Conservation (phyloP, 2,329 filamentous ascomycete species). For the Cercospora citrullina region DNA sequence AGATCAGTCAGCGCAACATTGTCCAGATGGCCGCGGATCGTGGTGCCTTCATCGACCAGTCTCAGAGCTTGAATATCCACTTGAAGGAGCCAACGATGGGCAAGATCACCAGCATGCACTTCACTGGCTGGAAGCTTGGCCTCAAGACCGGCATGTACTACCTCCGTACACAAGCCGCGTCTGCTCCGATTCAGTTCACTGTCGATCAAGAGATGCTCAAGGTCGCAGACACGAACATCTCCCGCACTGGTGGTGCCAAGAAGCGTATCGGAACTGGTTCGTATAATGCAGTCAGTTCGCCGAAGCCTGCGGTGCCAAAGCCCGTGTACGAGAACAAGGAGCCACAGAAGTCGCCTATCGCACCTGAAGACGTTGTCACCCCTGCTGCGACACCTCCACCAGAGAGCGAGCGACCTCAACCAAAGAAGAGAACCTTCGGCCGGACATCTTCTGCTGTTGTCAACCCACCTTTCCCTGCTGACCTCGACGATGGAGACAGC, state of each 20-base stretch:
- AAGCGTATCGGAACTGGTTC: conserved; percentile 62
- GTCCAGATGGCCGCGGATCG: conserved; percentile 98
- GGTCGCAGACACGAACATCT: conserved; percentile 77
- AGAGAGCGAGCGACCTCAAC: conserved; percentile 47
- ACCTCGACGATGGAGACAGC: conserved; percentile 73
- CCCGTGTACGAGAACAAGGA: conserved; percentile 65
- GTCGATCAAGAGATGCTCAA: conserved; percentile 95
- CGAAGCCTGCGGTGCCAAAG: conserved; percentile 63
- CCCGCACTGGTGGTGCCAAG: conserved; percentile 63
- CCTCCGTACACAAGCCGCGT: conserved; percentile 93
- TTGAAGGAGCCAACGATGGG: conserved; percentile 99
- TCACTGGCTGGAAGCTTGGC: conserved; percentile 97
- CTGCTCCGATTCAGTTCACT: conserved; percentile 96
- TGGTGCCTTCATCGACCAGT: conserved; percentile 98
- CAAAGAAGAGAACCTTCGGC: conserved; percentile 44
- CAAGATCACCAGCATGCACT: conserved; percentile 99
- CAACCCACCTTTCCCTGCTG: conserved; percentile 71
- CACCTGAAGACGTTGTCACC: conserved; percentile 65
- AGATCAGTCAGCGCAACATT: conserved; percentile 93
- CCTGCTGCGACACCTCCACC: conserved; percentile 67
- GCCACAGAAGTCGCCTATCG: conserved; percentile 43
- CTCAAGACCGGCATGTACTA: conserved; percentile 99
- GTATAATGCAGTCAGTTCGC: conserved; percentile 44
- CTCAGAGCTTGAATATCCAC: conserved; percentile 98
- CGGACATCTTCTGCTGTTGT: conserved; percentile 53